Evolutionary conservation across 306 rosid species (phyloP).

Genomic region (Begonia peltatifolia): DNA sequence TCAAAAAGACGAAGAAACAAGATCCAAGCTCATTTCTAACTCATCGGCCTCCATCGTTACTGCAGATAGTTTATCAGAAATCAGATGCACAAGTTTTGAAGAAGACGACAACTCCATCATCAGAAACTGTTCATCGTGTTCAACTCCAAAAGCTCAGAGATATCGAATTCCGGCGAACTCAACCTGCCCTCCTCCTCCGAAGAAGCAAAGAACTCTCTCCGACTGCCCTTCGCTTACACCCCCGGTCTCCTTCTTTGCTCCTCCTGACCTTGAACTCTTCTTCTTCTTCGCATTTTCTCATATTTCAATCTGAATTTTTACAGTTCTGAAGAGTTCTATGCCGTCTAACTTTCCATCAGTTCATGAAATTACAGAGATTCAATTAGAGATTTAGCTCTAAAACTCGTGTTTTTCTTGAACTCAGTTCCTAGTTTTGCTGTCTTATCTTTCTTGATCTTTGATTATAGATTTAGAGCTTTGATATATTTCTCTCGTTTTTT

Average conservation of each 20-base stretch:
- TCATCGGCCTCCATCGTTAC: conserved; percentile 11
- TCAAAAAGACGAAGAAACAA: conserved; percentile 19
- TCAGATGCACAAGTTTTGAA: conserved; percentile 13
- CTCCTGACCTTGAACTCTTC: conserved; percentile 87
- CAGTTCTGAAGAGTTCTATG: background rate
- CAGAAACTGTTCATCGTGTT: conserved; percentile 20
- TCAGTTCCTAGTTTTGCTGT: too few relatives aligned
- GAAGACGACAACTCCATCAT: conserved; percentile 23
- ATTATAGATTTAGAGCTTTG: too few relatives aligned
- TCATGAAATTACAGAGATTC: background rate
- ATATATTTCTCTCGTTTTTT: too few relatives aligned
- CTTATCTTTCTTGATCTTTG: too few relatives aligned
- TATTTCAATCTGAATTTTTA: conserved; percentile 46
- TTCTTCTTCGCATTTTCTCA: conserved; percentile 43
- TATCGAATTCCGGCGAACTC: conserved; percentile 59
- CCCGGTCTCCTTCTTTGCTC: conserved; percentile 73
- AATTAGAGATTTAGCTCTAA: background rate
- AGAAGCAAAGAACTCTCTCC: conserved; percentile 50
- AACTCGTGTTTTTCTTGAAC: too few relatives aligned
- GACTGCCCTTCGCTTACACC: conserved; percentile 37
- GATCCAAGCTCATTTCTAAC: conserved; percentile 2
- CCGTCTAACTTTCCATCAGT: background rate
- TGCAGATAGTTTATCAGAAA: conserved; percentile 17
- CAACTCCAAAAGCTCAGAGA: conserved; percentile 73
- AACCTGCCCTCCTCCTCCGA: conserved; percentile 88